Base-by-base conservation (phyloP, 345 rosid species). In the Gossypium rotundifolium region DNA sequence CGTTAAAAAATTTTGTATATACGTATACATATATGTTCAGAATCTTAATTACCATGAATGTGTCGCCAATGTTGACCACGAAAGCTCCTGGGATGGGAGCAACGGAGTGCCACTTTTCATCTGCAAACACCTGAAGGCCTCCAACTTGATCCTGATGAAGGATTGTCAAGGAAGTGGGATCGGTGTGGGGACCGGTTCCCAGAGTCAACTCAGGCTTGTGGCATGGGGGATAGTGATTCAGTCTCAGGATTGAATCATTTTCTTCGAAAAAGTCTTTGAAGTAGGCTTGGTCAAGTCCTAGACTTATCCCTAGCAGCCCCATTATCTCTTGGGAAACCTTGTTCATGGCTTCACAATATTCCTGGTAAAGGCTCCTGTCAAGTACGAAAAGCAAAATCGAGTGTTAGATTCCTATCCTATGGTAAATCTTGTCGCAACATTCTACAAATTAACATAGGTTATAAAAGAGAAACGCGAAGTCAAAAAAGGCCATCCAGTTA, bases 181-280 rank as follows among this genome's bases (percentile, higher is more conserved):
- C 94, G 7, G 91, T 87, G 66, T 90, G 92, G 76, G 94, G 94
- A 17, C 94, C 94, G 1, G 89, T 90, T 71, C 94, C 92, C 6
- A 90, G 77, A 7, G 91, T 82, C 60, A 82, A 80, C 13, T 88
- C 79, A 12, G 94, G 91, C 64, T 79, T 83, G 67, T 83, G 89
- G 75, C 94, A 90, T 2, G 87, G 86, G 0, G 92, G 91, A 18
- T 90, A 88, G 81, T 83, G 80, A 59, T 90, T 90, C 12, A 90
- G 63, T 68, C 94, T 84, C 92, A 90, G 82, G 76, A 90, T 85
- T 3, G 94, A 90, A 66, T 90, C 92, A 38, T 87, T 82, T 33
- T 75, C 91, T 72, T 73, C 64, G 54, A 85, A 90, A 59, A 84
- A 87, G 7, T 88, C 88, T 78, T 81, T 79, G 76, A 87, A 88